These are phyloP conservation scores for Leccinum subgranulosum DNA, from an alignment of 768 basidiomycete genomes.

Conservation along the genomic window DNA sequence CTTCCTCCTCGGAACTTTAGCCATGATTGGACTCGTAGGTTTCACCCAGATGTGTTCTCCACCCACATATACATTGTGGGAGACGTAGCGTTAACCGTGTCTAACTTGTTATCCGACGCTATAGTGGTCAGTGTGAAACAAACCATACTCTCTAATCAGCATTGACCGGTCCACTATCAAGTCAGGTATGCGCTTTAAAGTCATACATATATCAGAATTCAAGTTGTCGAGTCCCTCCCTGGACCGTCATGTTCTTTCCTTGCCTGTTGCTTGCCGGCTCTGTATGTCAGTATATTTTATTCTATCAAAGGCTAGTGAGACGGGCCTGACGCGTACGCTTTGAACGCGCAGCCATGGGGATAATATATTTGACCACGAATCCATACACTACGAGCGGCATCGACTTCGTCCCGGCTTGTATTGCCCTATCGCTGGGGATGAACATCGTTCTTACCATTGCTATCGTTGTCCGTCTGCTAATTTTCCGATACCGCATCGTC, in stretches of 20 bases:
- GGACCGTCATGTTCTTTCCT: not conserved
- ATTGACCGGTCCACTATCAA: not conserved
- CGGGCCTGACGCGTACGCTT: not conserved
- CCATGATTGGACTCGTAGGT: not conserved
- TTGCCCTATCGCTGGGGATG: not conserved
- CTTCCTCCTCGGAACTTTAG: too few relatives aligned
- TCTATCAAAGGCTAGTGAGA: not conserved
- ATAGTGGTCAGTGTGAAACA: not conserved
- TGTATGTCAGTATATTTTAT: not conserved
- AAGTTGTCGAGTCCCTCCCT: not conserved
- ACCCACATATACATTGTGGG: not conserved
- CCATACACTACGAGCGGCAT: not conserved
- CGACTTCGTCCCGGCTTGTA: not conserved
- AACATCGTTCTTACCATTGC: not conserved
- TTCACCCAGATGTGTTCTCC: not conserved
- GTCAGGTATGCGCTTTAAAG: not conserved
- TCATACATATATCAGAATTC: not conserved
- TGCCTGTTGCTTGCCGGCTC: not conserved
- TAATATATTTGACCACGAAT: not conserved
- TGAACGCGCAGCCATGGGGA: not conserved
- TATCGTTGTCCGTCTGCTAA: not conserved
- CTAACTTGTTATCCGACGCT: not conserved
- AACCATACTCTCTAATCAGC: too few relatives aligned
- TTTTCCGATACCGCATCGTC: not conserved
- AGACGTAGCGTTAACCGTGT: not conserved